Evolutionary conservation across 768 basidiomycete genomes (phyloP), one percentile per base, ranked within the genome.

Genomic region (Suillus americanus): DNA sequence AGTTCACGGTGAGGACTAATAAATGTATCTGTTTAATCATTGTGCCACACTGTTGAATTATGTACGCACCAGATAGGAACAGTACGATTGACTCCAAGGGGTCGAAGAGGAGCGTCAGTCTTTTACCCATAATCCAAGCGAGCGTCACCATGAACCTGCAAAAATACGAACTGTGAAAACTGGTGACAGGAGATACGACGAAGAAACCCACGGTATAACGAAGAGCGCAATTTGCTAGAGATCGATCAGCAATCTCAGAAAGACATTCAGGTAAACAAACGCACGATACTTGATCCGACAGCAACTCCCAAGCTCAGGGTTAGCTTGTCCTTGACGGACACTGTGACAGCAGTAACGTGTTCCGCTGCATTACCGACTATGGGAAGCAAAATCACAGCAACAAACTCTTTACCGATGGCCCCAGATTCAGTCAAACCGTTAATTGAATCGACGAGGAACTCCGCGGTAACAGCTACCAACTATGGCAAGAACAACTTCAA

Each of bases 291-390:
- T 2, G 90, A 90, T 54, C 94, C 92, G 20, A 94, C 91, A n/a
- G 95, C 93, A 25, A 97, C 92, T 30, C 91, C 89, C 62, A 97
- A 80, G 71, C 91, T 92, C 7, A 97, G 83, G 53, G 92, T 92
- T 25, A 97, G 79, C 74, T 96, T 94, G 75, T 90, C 87, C 77
- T 96, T 96, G 64, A 94, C 90, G 0, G 95, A 92, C 8, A 95
- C 95, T 1, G 90, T 90, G 33, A 97, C 93, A 16, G 95, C 95
- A 3, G 94, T 97, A 45, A 89, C 89, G 72, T 96, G 95, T 72
- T 97, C 95, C 62, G 92, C 94, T 7, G 93, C 91, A 72, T 94
- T 95, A 23, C 93, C 93, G 16, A 95, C 95, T 43, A 97, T 94
- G 7, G 97, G 97, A 9, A 99, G 83, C 16, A 99, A 80, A 68